A percentile compares a stretch with the other conserved stretches of the same genome.
phyloP scores from a whole-genome alignment of 129 eudicot genomes.

The Lonicera japonica region DNA sequence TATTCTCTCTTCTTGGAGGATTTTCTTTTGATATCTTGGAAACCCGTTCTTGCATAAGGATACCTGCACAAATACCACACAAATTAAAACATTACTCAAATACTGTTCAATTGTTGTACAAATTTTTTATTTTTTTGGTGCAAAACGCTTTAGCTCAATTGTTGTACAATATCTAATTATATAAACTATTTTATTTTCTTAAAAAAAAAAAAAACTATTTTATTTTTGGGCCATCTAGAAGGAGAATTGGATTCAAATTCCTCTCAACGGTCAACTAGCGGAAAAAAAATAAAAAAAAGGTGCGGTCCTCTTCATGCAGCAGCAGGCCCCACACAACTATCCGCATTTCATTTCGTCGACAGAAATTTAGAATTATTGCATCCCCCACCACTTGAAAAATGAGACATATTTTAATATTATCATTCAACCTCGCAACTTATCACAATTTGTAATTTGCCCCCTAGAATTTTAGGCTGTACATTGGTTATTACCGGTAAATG shows the following conservation, averaged over 20 bases:
- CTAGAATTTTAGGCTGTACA: too few species aligned
- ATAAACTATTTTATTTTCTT: too few species aligned
- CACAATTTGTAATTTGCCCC: background rate
- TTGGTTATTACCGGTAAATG: too few species aligned
- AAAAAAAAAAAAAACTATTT: too few species aligned
- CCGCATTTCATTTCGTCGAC: slow-evolving; percentile 5
- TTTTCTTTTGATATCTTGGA: slow-evolving; percentile 65
- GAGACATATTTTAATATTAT: too few species aligned
- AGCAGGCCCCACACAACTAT: slow-evolving; percentile 13
- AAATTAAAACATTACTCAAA: background rate
- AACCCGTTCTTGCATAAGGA: slow-evolving; percentile 76
- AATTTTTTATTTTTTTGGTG: too few species aligned
- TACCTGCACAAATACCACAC: slow-evolving; percentile 36
- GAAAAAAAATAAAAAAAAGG: too few species aligned
- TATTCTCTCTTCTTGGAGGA: slow-evolving; percentile 60
- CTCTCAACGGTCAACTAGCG: slow-evolving; percentile 9
- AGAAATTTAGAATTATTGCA: background rate
- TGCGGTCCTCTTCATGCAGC: slow-evolving; percentile 3
- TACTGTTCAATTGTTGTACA: too few species aligned
- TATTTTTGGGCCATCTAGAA: slow-evolving; percentile 9
- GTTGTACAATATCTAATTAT: too few species aligned
- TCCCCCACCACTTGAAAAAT: too few species aligned
- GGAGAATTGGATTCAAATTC: background rate
- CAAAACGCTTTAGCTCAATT: too few species aligned
- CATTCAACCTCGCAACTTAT: background rate